These are phyloP conservation scores for Terana coerulea DNA, from an alignment of 768 basidiomycete species.

Conservation along the genomic window DNA sequence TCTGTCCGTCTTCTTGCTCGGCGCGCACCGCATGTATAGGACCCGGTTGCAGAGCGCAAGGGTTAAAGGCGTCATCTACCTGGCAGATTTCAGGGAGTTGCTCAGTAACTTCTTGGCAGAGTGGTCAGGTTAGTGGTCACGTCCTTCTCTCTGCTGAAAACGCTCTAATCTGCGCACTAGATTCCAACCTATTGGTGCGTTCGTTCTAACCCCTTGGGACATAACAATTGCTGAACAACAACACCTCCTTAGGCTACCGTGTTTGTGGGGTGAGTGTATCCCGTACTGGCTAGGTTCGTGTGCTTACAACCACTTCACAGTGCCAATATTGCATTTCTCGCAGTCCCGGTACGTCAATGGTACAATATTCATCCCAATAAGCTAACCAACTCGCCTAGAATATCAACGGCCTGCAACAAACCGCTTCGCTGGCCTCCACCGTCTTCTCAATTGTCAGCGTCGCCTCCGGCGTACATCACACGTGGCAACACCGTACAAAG, in stretches of 20 bases:
- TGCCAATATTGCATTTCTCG: slow-evolving; percentile 22
- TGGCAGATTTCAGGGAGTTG: slow-evolving; percentile 18
- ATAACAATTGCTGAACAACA: too few relatives aligned
- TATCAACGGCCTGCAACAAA: slow-evolving; percentile 14
- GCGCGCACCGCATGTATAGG: slow-evolving; percentile 21
- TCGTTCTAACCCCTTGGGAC: too few relatives aligned
- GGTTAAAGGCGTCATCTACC: slow-evolving; percentile 13
- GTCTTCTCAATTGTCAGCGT: slow-evolving; percentile 18
- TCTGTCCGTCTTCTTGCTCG: slow-evolving; percentile 17
- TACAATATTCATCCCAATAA: too few relatives aligned
- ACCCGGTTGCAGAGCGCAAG: slow-evolving; percentile 17
- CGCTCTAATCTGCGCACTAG: slow-evolving; percentile 4
- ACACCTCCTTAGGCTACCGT: slow-evolving; percentile 20
- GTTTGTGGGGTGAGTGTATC: slow-evolving; percentile 15
- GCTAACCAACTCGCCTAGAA: too few relatives aligned
- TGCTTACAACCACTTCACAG: too few relatives aligned
- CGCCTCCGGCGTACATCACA: slow-evolving; percentile 20
- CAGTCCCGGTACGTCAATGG: too few relatives aligned
- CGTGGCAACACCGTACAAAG: slow-evolving; percentile 21
- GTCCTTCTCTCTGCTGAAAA: neutral
- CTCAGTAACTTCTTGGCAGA: slow-evolving; percentile 21
- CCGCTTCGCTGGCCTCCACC: slow-evolving; percentile 17
- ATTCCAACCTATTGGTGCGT: slow-evolving; percentile 21
- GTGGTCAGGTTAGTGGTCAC: slow-evolving; percentile 22
- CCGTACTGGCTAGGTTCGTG: too few relatives aligned